phyloP scores from a whole-genome alignment of 257 asterid genomes.

The Penstemon davidsonii region DNA sequence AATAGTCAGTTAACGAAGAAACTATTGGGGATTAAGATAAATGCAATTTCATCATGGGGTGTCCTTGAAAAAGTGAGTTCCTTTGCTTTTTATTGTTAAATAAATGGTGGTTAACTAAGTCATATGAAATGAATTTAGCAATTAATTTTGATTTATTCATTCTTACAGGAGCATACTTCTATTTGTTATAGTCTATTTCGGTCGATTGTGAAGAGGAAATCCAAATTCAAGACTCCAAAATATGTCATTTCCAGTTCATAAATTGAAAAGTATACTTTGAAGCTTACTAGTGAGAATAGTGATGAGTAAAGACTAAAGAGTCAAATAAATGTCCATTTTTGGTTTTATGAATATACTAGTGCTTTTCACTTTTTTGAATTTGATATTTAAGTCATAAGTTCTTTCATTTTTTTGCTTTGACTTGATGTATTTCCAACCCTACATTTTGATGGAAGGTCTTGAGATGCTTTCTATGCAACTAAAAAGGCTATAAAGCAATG shows the following conservation, averaged over 20 bases:
- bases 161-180: constrained; percentile 39
- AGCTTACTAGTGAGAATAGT: constrained; percentile 31
- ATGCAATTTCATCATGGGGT: constrained; percentile 45
- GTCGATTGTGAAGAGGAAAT: constrained; percentile 21
- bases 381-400: constrained; percentile 20
- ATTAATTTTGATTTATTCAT: constrained; percentile 9
- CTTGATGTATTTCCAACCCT: constrained; percentile 22
- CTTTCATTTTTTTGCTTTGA: not conserved
- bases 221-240: constrained; percentile 35
- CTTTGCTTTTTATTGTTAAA: constrained; percentile 7
- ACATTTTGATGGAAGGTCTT: constrained; percentile 25
- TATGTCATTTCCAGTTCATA: constrained; percentile 24
- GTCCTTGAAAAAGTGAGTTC: constrained; percentile 46
- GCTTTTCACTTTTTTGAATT: constrained; percentile 22
- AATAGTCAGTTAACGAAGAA: constrained; percentile 35
- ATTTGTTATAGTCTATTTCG: constrained; percentile 42
- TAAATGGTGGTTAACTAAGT: not conserved
- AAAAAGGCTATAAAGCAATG: constrained; percentile 19
- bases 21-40: constrained; percentile 36
- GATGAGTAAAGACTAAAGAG: constrained; percentile 11
- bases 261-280: constrained; percentile 26
- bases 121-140: not conserved
- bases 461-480: constrained; percentile 25
- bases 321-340: constrained; percentile 16
- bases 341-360: constrained; percentile 22